Base-by-base conservation (phyloP, 2,329 filamentous ascomycete species). In the Bimuria novae-zelandiae region DNA sequence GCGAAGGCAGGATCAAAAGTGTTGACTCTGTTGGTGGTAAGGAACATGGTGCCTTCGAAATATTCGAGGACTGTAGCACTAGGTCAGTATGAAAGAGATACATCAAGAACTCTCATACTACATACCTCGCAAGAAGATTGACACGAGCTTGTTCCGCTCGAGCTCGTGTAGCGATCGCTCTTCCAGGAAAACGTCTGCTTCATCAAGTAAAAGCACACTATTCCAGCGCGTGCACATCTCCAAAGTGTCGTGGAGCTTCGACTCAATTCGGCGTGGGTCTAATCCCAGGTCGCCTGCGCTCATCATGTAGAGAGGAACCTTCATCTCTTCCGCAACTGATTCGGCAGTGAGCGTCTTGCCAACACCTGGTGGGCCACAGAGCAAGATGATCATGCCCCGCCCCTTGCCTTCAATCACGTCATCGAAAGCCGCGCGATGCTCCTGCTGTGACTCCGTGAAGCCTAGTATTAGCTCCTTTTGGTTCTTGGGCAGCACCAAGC, bases 321-420 rank as follows among this genome's bases (percentile, higher is more conserved):
- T 70, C 74, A 82, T 79, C 45, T 77, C 69, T 52, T 82, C 80
- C 1, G 81, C 80, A 7, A 70, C 64, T 30, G 19, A 81, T 74
- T 67, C 65, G 3, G 65, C 64, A 8, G 64, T 68, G 17, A 67
- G 51, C 0, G 81, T 84, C 67, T 84, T 84, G 12, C 81, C 81
- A 1, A 82, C 79, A 3, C 81, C 81, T 0, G 81, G 80, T 0
- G 77, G 77, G 1, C 80, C 81, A 39, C 72, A 75, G 2, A 83
- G 73, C 3, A 82, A 72, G 51, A 82, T 70, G 49, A 82, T 80
- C 48, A 82, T 75, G 8, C 81, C 80, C 14, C 74, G 73, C 11
- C 81, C 81, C 59, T 83, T 83, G 25, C 79, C 80, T 23, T 77
- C 71, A 22, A 67, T 64, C 1, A 67, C 57, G 30, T 67, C 63